phyloP scores from a whole-genome alignment of 352 stramenopile genomes.

The Globisporangium perplexum region DNA sequence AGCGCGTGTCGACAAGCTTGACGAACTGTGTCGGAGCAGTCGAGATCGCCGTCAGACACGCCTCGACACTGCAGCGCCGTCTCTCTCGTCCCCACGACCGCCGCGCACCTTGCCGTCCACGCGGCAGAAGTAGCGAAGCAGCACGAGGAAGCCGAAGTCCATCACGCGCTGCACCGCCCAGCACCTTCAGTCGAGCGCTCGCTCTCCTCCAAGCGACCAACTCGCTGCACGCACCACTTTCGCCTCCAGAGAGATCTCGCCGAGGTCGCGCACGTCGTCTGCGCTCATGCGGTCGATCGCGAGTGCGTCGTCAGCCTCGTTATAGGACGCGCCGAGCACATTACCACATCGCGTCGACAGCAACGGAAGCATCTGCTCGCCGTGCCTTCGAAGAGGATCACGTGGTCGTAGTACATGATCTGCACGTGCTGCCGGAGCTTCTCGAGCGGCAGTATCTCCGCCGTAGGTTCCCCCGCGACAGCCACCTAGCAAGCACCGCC shows the following conservation, averaged over 20 bases:
- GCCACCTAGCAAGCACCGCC: background rate
- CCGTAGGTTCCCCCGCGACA: constrained; percentile 11
- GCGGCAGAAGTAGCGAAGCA: constrained; percentile 60
- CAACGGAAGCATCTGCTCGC: too few species aligned
- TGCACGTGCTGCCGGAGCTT: constrained; percentile 44
- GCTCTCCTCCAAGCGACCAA: background rate
- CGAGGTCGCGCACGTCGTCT: constrained; percentile 64
- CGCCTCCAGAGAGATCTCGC: constrained; percentile 56
- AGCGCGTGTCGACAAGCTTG: constrained; percentile 44
- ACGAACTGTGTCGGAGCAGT: constrained; percentile 20
- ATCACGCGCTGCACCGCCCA: constrained; percentile 35
- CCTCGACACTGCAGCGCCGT: background rate
- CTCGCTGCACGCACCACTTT: constrained; percentile 29
- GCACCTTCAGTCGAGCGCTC: background rate
- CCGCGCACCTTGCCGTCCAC: constrained; percentile 46
- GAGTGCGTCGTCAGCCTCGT: too few species aligned
- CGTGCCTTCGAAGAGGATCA: constrained; percentile 58
- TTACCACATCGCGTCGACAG: too few species aligned
- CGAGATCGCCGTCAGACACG: background rate
- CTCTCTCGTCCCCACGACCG: background rate
- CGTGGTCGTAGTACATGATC: constrained; percentile 55
- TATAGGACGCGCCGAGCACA: too few species aligned
- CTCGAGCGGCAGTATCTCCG: constrained; percentile 39
- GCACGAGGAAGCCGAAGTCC: constrained; percentile 57
- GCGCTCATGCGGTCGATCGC: background rate